Evolutionary conservation across 495 filamentous ascomycete genomes (phyloP).

Genomic region (Penicillium cataractarum): DNA sequence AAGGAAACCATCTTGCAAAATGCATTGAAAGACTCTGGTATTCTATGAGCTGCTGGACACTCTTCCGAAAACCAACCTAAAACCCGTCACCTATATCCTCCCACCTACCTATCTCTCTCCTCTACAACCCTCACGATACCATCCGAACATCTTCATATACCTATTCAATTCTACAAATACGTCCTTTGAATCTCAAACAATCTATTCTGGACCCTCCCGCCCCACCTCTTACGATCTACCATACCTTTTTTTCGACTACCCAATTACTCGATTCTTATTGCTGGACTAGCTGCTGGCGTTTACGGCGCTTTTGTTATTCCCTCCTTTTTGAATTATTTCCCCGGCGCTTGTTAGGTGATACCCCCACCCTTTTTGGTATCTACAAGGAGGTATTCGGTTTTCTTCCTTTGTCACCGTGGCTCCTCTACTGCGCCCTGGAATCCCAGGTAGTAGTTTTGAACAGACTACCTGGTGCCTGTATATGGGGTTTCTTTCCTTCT

Average conservation of each 20-base stretch:
- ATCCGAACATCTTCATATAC: slow-evolving; percentile 9
- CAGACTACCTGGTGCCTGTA: background rate
- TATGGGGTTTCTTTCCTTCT: background rate
- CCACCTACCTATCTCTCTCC: background rate
- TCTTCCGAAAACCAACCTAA: slow-evolving; percentile 3
- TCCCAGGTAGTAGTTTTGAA: background rate
- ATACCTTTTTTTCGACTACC: slow-evolving; percentile 19
- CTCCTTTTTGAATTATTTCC: slow-evolving; percentile 27
- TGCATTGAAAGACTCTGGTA: slow-evolving; percentile 95
- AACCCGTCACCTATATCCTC: background rate
- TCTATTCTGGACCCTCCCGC: slow-evolving; percentile 13
- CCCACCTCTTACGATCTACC: slow-evolving; percentile 23
- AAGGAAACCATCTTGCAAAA: slow-evolving; percentile 99
- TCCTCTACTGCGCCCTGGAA: background rate
- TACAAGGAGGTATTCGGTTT: slow-evolving; percentile 15
- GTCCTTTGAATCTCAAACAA: background rate
- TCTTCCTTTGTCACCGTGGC: slow-evolving; percentile 8
- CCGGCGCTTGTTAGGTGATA: slow-evolving; percentile 39
- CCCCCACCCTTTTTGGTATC: slow-evolving; percentile 21
- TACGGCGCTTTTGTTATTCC: slow-evolving; percentile 29
- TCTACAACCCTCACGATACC: slow-evolving; percentile 7
- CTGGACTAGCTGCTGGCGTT: slow-evolving; percentile 44
- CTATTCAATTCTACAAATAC: background rate
- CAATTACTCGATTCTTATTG: slow-evolving; percentile 21
- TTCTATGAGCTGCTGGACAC: slow-evolving; percentile 60